These are phyloP conservation scores for Pisolithus orientalis DNA, from an alignment of 768 basidiomycete species.

Conservation along the genomic window DNA sequence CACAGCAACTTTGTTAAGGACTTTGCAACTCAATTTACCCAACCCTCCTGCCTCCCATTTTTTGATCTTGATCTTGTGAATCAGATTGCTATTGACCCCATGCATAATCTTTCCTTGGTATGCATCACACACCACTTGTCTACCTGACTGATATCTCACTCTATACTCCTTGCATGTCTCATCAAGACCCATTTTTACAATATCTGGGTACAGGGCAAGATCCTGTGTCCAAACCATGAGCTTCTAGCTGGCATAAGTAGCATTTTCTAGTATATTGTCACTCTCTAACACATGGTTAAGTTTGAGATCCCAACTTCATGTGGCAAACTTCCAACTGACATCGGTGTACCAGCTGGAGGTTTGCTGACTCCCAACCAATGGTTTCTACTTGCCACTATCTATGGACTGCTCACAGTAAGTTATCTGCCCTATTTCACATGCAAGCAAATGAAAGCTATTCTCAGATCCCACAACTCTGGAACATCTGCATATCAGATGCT, in stretches of 20 bases:
- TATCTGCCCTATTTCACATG: too few species aligned
- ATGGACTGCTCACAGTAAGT: constrained; percentile 24
- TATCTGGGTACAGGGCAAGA: constrained; percentile 22
- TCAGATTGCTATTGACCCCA: constrained; percentile 27
- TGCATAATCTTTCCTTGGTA: constrained; percentile 30
- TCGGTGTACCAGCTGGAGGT: constrained; percentile 28
- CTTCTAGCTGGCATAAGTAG: not conserved
- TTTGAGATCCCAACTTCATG: not conserved
- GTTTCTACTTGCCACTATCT: constrained; percentile 22
- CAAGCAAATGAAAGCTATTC: too few species aligned
- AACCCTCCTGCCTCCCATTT: constrained; percentile 22
- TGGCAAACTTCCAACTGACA: constrained; percentile 16
- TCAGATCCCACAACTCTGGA: too few species aligned
- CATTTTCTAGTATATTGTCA: too few species aligned
- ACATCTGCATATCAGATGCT: too few species aligned
- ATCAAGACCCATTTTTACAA: constrained; percentile 24
- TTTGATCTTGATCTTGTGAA: constrained; percentile 23
- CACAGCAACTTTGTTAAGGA: constrained; percentile 11
- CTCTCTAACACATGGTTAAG: not conserved
- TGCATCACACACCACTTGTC: not conserved
- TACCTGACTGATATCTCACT: not conserved
- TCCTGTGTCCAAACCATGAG: constrained; percentile 7
- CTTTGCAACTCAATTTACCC: constrained; percentile 16
- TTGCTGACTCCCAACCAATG: constrained; percentile 30
- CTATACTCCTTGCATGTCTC: constrained; percentile 6